Conservation (phyloP, 257 asterid genomes). For the Linderniella brevidens region DNA sequence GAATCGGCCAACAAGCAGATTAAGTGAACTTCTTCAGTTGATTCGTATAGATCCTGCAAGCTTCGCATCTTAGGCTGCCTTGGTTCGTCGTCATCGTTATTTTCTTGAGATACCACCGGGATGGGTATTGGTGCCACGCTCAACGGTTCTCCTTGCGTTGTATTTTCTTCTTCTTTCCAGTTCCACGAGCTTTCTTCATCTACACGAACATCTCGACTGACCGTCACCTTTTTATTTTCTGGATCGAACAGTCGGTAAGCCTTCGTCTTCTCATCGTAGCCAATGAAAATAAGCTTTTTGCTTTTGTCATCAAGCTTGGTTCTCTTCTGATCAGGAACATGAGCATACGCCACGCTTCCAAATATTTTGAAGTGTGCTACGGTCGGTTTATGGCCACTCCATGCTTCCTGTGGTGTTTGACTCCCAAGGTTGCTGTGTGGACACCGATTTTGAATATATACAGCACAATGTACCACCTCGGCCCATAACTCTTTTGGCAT, state of each 20-base stretch:
- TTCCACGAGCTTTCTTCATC: background rate
- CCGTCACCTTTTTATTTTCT: background rate
- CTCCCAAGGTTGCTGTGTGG: background rate
- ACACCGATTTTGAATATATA: no score
- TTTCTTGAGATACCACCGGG: background rate
- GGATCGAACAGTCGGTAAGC: background rate
- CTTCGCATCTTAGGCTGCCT: background rate
- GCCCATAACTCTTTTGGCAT: no score
- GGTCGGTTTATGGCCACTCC: constrained; percentile 1
- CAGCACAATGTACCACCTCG: no score
- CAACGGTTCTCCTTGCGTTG: background rate
- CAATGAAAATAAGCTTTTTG: background rate
- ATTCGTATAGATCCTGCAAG: background rate
- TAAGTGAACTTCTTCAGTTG: background rate
- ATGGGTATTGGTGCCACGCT: background rate
- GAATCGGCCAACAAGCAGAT: background rate
- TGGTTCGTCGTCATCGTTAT: background rate
- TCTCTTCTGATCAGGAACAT: background rate
- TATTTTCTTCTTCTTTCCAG: background rate
- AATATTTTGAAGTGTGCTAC: background rate
- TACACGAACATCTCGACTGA: background rate
- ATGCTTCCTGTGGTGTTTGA: constrained; percentile 1
- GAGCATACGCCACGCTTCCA: background rate
- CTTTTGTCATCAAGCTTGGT: background rate
- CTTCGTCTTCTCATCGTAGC: background rate